Evolutionary conservation across 768 basidiomycete genomes (phyloP), one percentile per base, ranked within the genome.

Genomic region (Amyloporia xantha): DNA sequence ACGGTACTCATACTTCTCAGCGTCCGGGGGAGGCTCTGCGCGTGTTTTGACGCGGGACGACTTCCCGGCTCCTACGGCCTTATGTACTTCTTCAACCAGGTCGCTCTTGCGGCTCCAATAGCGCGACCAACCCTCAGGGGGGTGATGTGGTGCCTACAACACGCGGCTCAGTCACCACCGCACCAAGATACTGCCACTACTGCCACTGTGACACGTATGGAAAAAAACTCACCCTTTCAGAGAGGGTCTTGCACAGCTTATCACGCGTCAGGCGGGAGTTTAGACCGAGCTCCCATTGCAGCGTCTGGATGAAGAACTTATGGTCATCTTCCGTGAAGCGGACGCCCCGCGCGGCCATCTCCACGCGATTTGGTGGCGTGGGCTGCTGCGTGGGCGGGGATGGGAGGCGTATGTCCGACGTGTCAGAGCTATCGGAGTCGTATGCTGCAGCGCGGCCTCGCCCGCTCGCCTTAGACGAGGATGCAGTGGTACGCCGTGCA

Each of bases 361-460:
- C 67, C 23, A 81, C 59, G 48, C 62, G 62, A 7, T 71, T 73
- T 5, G 85, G 86, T 20, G 86, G 85, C 2, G 72, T 78, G 1
- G 86, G 86, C n/a, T 81, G 79, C 40, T 82, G 78, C 19, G 79
- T 79, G 1, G 85, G 84, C 12, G 82, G 79, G 6, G 71, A 69
- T 5, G 83, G 85, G 26, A 82, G 5, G n/a, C 20, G 30, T 13
- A 35, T 45, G 6, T 36, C 37, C 13, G n/a, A 5, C 25, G 10
- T 19, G 21, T 49, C 17, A 21, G 45, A 35, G n/a, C n/a, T n/a
- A n/a, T n/a, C n/a, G n/a, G n/a, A n/a, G n/a, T n/a, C n/a, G n/a
- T n/a, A n/a, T n/a, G n/a, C n/a, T n/a, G n/a, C n/a, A n/a, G n/a
- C n/a, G n/a, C n/a, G n/a, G n/a, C n/a, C n/a, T n/a, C n/a, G n/a